Conservation (phyloP, 805 yeast species). For the Cyberlindnera sargentensis region DNA sequence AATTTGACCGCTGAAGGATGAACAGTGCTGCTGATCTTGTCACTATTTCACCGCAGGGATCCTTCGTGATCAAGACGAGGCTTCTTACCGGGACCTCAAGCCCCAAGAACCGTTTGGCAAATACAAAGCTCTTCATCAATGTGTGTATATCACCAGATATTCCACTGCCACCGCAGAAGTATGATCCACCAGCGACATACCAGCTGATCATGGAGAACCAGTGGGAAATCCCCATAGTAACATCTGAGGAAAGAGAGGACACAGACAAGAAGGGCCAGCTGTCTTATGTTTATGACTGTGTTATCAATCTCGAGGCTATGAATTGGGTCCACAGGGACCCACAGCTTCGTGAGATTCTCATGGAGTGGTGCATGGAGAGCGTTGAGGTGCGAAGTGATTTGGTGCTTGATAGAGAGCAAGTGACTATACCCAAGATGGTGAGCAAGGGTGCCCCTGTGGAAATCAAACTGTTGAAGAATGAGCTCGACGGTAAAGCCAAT, state of each 20-base stretch:
- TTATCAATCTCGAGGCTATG: constrained; percentile 58
- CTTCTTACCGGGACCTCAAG: constrained; percentile 20
- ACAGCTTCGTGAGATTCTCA: constrained; percentile 56
- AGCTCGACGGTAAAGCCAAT: constrained; percentile 35
- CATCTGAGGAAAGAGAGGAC: constrained; percentile 47
- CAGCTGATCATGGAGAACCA: constrained; percentile 58
- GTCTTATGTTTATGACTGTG: constrained; percentile 72
- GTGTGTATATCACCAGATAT: constrained; percentile 60
- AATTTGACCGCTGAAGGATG: not conserved
- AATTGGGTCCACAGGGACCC: constrained; percentile 51
- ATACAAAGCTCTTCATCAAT: constrained; percentile 69
- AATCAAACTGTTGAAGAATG: constrained; percentile 35
- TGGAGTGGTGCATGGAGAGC: constrained; percentile 82
- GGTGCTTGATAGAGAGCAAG: constrained; percentile 51
- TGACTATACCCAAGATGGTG: constrained; percentile 62
- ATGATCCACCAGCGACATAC: constrained; percentile 51
- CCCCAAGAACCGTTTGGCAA: constrained; percentile 27
- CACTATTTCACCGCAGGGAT: constrained; percentile 48
- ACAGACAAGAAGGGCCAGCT: constrained; percentile 63
- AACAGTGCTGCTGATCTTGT: constrained; percentile 17
- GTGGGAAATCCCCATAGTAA: constrained; percentile 83
- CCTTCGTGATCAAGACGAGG: constrained; percentile 66
- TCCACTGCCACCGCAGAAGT: constrained; percentile 52
- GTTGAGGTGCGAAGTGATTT: constrained; percentile 51
- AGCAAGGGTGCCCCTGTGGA: constrained; percentile 55